phyloP scores from a whole-genome alignment of 2,329 filamentous ascomycete species.

The Fusarium ambrosium region DNA sequence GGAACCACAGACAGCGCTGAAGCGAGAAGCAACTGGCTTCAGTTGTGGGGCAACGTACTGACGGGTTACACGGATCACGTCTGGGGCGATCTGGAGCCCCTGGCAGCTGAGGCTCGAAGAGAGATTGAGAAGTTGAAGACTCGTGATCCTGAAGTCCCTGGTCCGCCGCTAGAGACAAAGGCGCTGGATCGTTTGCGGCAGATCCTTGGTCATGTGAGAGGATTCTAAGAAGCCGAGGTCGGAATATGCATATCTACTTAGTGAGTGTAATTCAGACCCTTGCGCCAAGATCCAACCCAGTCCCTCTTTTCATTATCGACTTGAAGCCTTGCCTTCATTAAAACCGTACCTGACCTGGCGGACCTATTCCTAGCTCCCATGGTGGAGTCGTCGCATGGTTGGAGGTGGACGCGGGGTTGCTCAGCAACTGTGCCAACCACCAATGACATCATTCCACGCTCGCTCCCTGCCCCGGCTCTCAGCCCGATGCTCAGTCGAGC shows the following conservation, averaged over 20 bases:
- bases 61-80: slow-evolving; percentile 74
- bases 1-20: slow-evolving; percentile 56
- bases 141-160: slow-evolving; percentile 30
- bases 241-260: slow-evolving; percentile 7
- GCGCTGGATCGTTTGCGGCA: slow-evolving; percentile 54
- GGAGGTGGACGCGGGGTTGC: slow-evolving; percentile 42
- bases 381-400: slow-evolving; percentile 17
- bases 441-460: slow-evolving; percentile 48
- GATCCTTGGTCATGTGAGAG: slow-evolving; percentile 55
- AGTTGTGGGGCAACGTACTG: slow-evolving; percentile 69
- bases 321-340: not conserved
- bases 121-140: slow-evolving; percentile 64
- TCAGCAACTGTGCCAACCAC: slow-evolving; percentile 45
- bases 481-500: slow-evolving; percentile 21
- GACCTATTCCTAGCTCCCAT: slow-evolving; percentile 2
- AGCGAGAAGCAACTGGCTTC: slow-evolving; percentile 62
- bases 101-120: slow-evolving; percentile 67
- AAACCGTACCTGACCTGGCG: not conserved
- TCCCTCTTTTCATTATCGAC: not conserved
- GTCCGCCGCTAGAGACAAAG: slow-evolving; percentile 41
- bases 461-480: slow-evolving; percentile 12
- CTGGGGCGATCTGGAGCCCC: slow-evolving; percentile 73
- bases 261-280: slow-evolving; percentile 3
- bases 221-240: slow-evolving; percentile 34
- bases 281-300: not conserved